Evolutionary conservation across 129 eudicot genomes (phyloP).

Genomic region (Flaveria brownii): DNA sequence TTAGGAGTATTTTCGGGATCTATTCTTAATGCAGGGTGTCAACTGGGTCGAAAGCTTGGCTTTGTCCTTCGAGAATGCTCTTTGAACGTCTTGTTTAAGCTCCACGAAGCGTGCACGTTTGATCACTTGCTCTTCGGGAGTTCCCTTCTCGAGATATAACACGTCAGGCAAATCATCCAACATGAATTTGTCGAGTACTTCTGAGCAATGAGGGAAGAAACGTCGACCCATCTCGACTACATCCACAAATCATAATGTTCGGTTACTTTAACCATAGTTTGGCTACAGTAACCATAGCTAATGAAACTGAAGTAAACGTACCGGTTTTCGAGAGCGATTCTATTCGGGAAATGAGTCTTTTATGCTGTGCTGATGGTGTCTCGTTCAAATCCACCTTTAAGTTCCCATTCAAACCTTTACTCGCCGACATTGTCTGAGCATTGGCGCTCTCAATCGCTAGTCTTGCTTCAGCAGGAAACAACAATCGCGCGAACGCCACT

Average conservation of each 20-base stretch:
- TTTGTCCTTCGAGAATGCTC: slow-evolving; percentile 67
- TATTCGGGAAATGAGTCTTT: slow-evolving; percentile 48
- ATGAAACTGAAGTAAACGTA: background rate
- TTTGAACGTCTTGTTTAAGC: slow-evolving; percentile 62
- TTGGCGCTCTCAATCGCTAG: slow-evolving; percentile 72
- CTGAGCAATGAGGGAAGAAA: slow-evolving; percentile 78
- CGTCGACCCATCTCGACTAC: slow-evolving; percentile 78
- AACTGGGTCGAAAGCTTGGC: slow-evolving; percentile 49
- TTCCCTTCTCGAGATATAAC: slow-evolving; percentile 49
- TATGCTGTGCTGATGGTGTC: slow-evolving; percentile 54
- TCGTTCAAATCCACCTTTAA: slow-evolving; percentile 67
- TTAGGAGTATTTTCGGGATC: slow-evolving; percentile 34
- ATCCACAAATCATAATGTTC: background rate
- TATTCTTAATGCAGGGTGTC: slow-evolving; percentile 28
- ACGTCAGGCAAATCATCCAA: slow-evolving; percentile 64
- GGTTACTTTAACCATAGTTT: slow-evolving; percentile 5
- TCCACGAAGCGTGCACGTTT: slow-evolving; percentile 60
- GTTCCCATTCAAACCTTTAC: slow-evolving; percentile 49
- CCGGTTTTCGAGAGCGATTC: slow-evolving; percentile 72
- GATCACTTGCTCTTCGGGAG: slow-evolving; percentile 55
- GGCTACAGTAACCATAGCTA: background rate
- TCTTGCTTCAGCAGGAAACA: slow-evolving; percentile 75
- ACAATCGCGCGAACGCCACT: slow-evolving; percentile 79
- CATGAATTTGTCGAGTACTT: slow-evolving; percentile 67
- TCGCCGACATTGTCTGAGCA: slow-evolving; percentile 51